Conservation (phyloP, 495 filamentous ascomycete genomes). For the Sordaria brevicollis region DNA sequence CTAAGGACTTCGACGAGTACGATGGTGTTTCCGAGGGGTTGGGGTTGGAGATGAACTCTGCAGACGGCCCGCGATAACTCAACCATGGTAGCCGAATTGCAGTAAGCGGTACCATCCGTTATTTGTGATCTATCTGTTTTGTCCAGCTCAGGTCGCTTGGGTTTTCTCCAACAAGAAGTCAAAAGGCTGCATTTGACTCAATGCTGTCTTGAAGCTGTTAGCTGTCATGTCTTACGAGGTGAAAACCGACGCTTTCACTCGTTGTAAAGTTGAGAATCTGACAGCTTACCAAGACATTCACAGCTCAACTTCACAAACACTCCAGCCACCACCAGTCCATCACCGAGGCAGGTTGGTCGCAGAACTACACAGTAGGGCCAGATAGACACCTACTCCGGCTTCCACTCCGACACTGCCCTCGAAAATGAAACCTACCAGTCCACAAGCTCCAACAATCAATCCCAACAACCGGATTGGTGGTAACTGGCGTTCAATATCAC, state of each 20-base stretch:
- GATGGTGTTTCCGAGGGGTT: background rate
- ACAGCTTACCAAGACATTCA: background rate
- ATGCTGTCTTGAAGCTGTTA: background rate
- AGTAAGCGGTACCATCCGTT: background rate
- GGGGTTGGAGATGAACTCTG: background rate
- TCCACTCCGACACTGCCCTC: background rate
- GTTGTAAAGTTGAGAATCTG: background rate
- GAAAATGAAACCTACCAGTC: background rate
- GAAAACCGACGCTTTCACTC: background rate
- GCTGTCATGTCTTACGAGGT: background rate
- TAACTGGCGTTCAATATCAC: background rate
- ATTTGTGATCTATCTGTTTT: background rate
- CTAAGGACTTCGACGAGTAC: background rate
- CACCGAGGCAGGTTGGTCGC: background rate
- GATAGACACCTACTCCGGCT: background rate
- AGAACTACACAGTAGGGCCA: background rate
- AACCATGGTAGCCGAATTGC: background rate
- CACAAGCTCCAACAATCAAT: background rate
- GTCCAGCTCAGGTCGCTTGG: background rate
- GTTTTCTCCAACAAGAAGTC: background rate
- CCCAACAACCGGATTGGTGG: background rate
- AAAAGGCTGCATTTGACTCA: background rate
- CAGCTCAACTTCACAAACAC: background rate
- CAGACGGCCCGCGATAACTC: background rate
- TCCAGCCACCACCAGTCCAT: background rate